Percentiles rank a stretch among this genome's conserved stretches.
Evolutionary conservation across 2,329 filamentous ascomycete genomes (phyloP).

Genomic region (Scedosporium aurantiacum): DNA sequence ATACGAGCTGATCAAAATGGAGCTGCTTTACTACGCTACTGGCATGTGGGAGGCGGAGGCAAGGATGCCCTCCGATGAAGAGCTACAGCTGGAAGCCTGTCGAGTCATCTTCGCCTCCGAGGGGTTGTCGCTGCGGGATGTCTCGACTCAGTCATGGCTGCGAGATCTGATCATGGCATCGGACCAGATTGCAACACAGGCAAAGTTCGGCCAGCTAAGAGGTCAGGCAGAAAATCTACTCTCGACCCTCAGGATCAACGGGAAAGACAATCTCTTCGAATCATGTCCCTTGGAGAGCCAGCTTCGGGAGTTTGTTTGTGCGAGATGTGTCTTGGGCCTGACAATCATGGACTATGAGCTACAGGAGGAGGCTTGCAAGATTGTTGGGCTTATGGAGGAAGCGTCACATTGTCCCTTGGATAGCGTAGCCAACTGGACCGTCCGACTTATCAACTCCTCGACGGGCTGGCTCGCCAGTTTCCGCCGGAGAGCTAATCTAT

Average conservation of each 20-base stretch:
- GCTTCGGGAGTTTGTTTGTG: constrained; percentile 41
- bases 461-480: constrained; percentile 46
- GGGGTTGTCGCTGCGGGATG: constrained; percentile 28
- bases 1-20: constrained; percentile 49
- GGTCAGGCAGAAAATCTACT: constrained; percentile 34
- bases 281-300: constrained; percentile 43
- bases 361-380: constrained; percentile 46
- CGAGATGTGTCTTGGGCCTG: constrained; percentile 40
- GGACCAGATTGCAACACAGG: constrained; percentile 28
- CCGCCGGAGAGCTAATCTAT: constrained; percentile 43
- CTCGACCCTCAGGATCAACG: constrained; percentile 41
- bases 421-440: constrained; percentile 41
- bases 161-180: constrained; percentile 46
- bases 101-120: constrained; percentile 46
- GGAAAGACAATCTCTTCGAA: constrained; percentile 46
- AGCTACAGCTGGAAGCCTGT: constrained; percentile 46
- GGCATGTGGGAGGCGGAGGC: constrained; percentile 29
- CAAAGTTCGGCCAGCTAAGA: constrained; percentile 36
- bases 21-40: constrained; percentile 37
- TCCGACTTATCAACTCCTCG: constrained; percentile 38
- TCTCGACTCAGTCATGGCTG: constrained; percentile 39
- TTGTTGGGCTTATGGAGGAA: constrained; percentile 44
- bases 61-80: constrained; percentile 32
- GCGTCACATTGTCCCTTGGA: constrained; percentile 37
- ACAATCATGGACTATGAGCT: constrained; percentile 51